phyloP scores from a whole-genome alignment of 495 filamentous ascomycete species.

The Endocarpon pusillum region DNA sequence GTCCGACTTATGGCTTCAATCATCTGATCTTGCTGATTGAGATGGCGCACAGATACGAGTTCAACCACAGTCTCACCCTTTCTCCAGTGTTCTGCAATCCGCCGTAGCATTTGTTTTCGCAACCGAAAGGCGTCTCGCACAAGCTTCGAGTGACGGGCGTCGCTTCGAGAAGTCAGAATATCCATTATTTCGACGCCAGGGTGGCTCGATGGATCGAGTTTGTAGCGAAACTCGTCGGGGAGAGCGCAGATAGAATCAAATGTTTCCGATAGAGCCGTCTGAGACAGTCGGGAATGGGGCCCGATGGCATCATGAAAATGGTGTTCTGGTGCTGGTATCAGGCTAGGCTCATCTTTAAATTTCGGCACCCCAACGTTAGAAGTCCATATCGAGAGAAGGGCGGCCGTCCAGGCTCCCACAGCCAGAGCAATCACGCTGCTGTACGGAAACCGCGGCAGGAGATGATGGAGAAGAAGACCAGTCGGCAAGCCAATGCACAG shows the following conservation, averaged over 20 bases:
- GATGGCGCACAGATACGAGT: too few species aligned
- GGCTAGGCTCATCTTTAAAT: constrained; percentile 8
- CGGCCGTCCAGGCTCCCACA: constrained; percentile 21
- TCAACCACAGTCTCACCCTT: too few species aligned
- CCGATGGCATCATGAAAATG: constrained; percentile 8
- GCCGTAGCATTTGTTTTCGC: neutral
- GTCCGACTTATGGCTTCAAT: constrained; percentile 31
- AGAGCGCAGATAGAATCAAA: constrained; percentile 11
- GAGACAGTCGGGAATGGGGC: constrained; percentile 10
- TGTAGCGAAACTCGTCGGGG: constrained; percentile 6
- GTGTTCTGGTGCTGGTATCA: constrained; percentile 8
- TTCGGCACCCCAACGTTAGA: constrained; percentile 14
- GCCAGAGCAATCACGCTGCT: constrained; percentile 19
- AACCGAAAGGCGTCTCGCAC: neutral
- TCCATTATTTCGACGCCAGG: neutral
- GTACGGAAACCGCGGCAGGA: constrained; percentile 12
- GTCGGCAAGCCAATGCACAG: constrained; percentile 18
- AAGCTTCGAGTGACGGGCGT: neutral
- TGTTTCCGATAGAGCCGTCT: constrained; percentile 15
- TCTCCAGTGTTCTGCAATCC: too few species aligned
- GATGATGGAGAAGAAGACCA: constrained; percentile 10
- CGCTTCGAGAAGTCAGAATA: neutral
- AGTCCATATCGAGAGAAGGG: constrained; percentile 17
- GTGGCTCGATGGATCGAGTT: neutral
- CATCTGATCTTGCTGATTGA: too few species aligned